A percentile compares a stretch with the other conserved stretches of the same genome.
Evolutionary conservation across 768 basidiomycete species (phyloP).

Genomic region (Holtermannia corniformis): DNA sequence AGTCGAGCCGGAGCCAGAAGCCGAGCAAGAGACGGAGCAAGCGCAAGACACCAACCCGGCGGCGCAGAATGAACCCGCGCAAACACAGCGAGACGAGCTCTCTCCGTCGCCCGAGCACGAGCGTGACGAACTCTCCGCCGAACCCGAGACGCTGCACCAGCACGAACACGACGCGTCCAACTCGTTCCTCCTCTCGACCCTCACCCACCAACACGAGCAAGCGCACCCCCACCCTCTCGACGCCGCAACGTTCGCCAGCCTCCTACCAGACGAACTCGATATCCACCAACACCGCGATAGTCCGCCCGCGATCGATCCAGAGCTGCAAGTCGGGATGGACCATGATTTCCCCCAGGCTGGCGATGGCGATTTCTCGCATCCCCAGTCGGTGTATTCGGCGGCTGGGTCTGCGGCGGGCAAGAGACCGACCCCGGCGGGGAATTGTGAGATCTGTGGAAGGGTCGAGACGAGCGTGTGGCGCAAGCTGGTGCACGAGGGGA

Average conservation of each 20-base stretch:
- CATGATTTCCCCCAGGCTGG: background rate
- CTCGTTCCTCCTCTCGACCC: background rate
- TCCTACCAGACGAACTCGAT: background rate
- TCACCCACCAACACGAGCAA: background rate
- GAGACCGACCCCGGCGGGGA: constrained; percentile 23
- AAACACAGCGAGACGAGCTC: too few species aligned
- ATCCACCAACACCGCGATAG: background rate
- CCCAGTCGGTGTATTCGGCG: background rate
- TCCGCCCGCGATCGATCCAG: too few species aligned
- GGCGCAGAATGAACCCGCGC: too few species aligned
- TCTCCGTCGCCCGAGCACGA: background rate
- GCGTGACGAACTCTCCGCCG: background rate
- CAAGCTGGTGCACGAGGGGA: constrained; percentile 18
- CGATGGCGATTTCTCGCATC: too few species aligned
- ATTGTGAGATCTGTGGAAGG: constrained; percentile 32
- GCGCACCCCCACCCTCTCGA: background rate
- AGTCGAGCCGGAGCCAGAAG: background rate
- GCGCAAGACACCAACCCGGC: background rate
- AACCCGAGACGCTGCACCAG: background rate
- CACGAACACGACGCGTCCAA: background rate
- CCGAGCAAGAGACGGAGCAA: background rate
- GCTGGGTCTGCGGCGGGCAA: background rate
- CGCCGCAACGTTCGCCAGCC: background rate
- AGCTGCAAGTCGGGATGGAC: background rate
- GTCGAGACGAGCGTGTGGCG: constrained; percentile 32